Evolutionary conservation across 768 basidiomycete species (phyloP), one percentile per base, ranked within the genome.

Genomic region (Tricholoma furcatifolium): DNA sequence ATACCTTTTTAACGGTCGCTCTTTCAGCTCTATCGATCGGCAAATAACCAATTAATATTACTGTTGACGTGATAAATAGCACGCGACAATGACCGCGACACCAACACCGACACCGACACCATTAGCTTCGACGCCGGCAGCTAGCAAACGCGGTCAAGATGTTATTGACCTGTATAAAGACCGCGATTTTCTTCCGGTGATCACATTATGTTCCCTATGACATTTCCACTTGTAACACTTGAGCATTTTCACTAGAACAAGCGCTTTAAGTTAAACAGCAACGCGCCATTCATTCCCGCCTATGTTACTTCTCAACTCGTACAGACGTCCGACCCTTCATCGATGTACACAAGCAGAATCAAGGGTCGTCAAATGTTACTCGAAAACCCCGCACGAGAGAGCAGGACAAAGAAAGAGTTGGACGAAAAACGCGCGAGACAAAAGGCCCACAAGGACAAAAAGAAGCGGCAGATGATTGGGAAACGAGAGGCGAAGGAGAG

Each of bases 371-470:
- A 83, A 54, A 70, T 93, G 21, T 64, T 84, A 4, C 78, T 93
- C 7, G 85, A 86, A 50, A 93, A 91, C 56, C 86, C 88, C 5
- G 76, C 72, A 3, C 75, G 74, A 15, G 79, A 83, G 38, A 84
- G 83, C 56, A 77, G 71, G 50, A 59, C 68, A 32, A 84, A 76
- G 67, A 80, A 81, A 59, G 77, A 78, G 55, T 67, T 69, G 14
- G 70, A 74, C 6, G 78, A 72, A 51, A 83, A 82, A 62, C 74
- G 76, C 43, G 73, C 70, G 4, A 71, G 69, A 42, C 74, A 69
- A 36, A 72, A 70, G 56, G 70, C 70, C 23, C 71, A 74, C 30
- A 80, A 76, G 55, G 74, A 76, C 50, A 71, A 71, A 49, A 75
- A 73, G 61, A 76, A 70, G 53, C 60, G 72, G 9, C 77, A 76